A percentile compares a stretch with the other conserved stretches of the same genome.
phyloP scores from a whole-genome alignment of 1,284 basidiomycete species.

The Cutaneotrichosporon sp. region DNA sequence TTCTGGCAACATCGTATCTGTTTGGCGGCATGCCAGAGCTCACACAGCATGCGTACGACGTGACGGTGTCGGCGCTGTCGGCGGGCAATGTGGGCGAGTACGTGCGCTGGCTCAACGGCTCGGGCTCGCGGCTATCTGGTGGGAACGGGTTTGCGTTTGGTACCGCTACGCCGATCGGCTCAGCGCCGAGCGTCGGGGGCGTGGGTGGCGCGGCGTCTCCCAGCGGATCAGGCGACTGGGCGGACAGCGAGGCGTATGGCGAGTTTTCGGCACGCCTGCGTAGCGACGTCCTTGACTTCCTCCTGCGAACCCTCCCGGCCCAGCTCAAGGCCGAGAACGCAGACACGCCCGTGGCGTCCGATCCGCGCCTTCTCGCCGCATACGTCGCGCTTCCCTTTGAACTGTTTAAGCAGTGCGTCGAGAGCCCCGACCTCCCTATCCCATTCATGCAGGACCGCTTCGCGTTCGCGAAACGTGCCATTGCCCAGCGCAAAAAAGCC shows the following conservation, averaged over 20 bases:
- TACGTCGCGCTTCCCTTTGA: slow-evolving; percentile 47
- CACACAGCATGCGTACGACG: slow-evolving; percentile 67
- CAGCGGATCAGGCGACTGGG: slow-evolving; percentile 47
- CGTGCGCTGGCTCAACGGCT: slow-evolving; percentile 59
- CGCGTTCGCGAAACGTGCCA: slow-evolving; percentile 80
- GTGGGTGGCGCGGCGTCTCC: slow-evolving; percentile 25
- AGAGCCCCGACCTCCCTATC: slow-evolving; percentile 37
- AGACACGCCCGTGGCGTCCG: slow-evolving; percentile 6
- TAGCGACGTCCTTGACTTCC: slow-evolving; percentile 50
- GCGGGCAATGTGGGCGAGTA: slow-evolving; percentile 66
- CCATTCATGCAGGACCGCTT: slow-evolving; percentile 72
- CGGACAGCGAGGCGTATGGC: slow-evolving; percentile 23
- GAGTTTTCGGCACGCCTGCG: slow-evolving; percentile 34
- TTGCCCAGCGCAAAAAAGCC: slow-evolving; percentile 66
- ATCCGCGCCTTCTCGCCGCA: slow-evolving; percentile 34
- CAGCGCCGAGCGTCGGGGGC: not conserved
- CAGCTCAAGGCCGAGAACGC: slow-evolving; percentile 48
- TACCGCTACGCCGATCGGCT: not conserved
- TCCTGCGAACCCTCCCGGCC: slow-evolving; percentile 64
- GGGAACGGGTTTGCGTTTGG: slow-evolving; percentile 17
- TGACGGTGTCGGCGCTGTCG: slow-evolving; percentile 66
- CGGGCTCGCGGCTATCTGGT: slow-evolving; percentile 24
- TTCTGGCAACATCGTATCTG: slow-evolving; percentile 72
- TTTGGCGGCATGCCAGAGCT: slow-evolving; percentile 79
- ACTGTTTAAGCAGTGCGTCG: slow-evolving; percentile 42